Evolutionary conservation across 1,284 basidiomycete species (phyloP).

Genomic region (Cutaneotrichosporon sp.): DNA sequence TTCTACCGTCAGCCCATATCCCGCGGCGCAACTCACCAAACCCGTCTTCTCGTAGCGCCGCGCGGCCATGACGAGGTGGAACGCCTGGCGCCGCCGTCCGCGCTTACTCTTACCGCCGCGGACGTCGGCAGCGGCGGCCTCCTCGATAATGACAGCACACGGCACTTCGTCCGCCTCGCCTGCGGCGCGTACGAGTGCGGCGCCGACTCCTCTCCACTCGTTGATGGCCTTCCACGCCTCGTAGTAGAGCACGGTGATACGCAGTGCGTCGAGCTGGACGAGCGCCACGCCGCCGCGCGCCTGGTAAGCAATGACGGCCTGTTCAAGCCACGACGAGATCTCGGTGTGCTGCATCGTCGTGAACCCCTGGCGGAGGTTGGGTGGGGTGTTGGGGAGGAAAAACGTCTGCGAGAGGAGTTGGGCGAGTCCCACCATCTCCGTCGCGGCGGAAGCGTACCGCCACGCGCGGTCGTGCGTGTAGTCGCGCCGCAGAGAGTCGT

Average conservation of each 20-base stretch:
- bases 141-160: conserved; percentile 52
- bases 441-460: conserved; percentile 46
- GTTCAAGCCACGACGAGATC: conserved; percentile 45
- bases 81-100: conserved; percentile 47
- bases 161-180: conserved; percentile 52
- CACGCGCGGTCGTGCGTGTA: conserved; percentile 46
- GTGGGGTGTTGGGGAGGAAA: conserved; percentile 40
- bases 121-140: conserved; percentile 50
- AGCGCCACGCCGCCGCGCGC: conserved; percentile 23
- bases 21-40: conserved; percentile 37
- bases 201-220: conserved; percentile 43
- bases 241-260: conserved; percentile 47
- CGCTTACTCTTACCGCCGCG: conserved; percentile 32
- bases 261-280: conserved; percentile 47
- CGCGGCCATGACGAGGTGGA: conserved; percentile 52
- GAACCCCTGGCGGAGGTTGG: conserved; percentile 14
- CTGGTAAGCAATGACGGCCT: conserved; percentile 39
- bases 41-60: conserved; percentile 54
- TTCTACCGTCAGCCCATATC: conserved; percentile 36
- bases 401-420: conserved; percentile 37
- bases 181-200: conserved; percentile 42
- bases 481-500: conserved; percentile 80
- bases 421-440: conserved; percentile 49
- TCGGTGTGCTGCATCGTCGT: conserved; percentile 45
- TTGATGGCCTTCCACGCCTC: conserved; percentile 45